These are phyloP conservation scores for Geranium rotundifolium DNA, from an alignment of 345 rosid species.

Conservation along the genomic window DNA sequence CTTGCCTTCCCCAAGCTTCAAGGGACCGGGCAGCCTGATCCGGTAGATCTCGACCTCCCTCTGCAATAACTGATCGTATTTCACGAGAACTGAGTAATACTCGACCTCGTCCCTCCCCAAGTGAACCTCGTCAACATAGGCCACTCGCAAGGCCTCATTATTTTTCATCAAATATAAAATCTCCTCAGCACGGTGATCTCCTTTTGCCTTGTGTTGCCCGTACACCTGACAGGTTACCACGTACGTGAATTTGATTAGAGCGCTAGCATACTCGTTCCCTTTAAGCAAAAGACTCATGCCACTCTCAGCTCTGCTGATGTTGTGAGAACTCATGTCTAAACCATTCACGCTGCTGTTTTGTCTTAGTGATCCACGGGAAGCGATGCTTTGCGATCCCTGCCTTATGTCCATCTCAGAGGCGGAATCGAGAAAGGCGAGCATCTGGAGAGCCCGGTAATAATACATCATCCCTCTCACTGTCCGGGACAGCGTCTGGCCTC, in stretches of 20 bases:
- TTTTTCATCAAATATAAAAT: slow-evolving; percentile 56
- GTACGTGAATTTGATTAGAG: slow-evolving; percentile 79
- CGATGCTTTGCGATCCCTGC: slow-evolving; percentile 39
- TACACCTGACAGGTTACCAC: slow-evolving; percentile 78
- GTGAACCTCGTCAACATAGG: slow-evolving; percentile 71
- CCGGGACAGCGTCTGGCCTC: slow-evolving; percentile 91
- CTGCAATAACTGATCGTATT: slow-evolving; percentile 55
- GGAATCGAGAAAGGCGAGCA: slow-evolving; percentile 75
- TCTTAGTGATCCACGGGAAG: slow-evolving; percentile 31
- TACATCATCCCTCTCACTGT: slow-evolving; percentile 96
- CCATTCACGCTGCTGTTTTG: slow-evolving; percentile 19
- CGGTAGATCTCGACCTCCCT: slow-evolving; percentile 80
- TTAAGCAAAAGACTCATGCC: slow-evolving; percentile 53
- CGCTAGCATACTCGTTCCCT: slow-evolving; percentile 74
- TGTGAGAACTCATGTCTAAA: slow-evolving; percentile 5
- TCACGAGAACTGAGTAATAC: slow-evolving; percentile 75
- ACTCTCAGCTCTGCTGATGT: too few relatives aligned
- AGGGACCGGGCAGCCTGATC: slow-evolving; percentile 75
- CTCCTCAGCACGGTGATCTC: slow-evolving; percentile 67
- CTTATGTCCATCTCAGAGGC: slow-evolving; percentile 79
- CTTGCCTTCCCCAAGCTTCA: slow-evolving; percentile 90
- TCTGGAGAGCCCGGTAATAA: slow-evolving; percentile 73
- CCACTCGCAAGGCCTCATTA: slow-evolving; percentile 81
- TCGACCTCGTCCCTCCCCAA: slow-evolving; percentile 45
- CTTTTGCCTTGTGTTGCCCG: slow-evolving; percentile 61